Evolutionary conservation across 1,139 yeast genomes (phyloP).

Genomic region (Scheffersomyces insectosa): DNA sequence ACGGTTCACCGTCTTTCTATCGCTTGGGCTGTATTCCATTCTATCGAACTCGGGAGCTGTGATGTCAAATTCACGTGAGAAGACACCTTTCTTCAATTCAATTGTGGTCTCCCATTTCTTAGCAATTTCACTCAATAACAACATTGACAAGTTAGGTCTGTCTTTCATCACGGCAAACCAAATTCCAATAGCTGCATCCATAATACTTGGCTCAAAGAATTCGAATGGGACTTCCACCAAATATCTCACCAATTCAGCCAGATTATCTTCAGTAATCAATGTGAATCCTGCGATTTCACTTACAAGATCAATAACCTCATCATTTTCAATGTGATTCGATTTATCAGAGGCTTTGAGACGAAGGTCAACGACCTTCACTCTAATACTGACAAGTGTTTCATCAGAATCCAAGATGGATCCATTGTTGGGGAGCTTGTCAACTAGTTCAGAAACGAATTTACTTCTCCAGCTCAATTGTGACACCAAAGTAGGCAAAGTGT

Average conservation of each 20-base stretch:
- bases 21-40: slow-evolving; percentile 92
- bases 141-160: slow-evolving; percentile 52
- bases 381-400: slow-evolving; percentile 25
- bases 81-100: slow-evolving; percentile 62
- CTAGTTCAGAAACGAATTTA: slow-evolving; percentile 43
- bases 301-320: slow-evolving; percentile 44
- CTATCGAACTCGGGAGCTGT: slow-evolving; percentile 60
- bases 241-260: slow-evolving; percentile 56
- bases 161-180: slow-evolving; percentile 86
- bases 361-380: slow-evolving; percentile 15
- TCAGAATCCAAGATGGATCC: slow-evolving; percentile 29
- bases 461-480: slow-evolving; percentile 80
- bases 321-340: slow-evolving; percentile 15
- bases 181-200: slow-evolving; percentile 68
- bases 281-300: slow-evolving; percentile 53
- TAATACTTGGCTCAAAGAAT: slow-evolving; percentile 57
- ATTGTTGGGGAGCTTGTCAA: slow-evolving; percentile 36
- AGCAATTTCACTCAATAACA: slow-evolving; percentile 70
- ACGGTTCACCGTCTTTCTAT: slow-evolving; percentile 58
- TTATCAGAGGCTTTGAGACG: slow-evolving; percentile 7
- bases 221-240: slow-evolving; percentile 73
- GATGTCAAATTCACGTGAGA: slow-evolving; percentile 60
- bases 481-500: slow-evolving; percentile 71
- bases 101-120: slow-evolving; percentile 70
- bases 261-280: slow-evolving; percentile 43